These are phyloP conservation scores for Arthrobotrys megalospora DNA, from an alignment of 2,329 filamentous ascomycete genomes.

Conservation along the genomic window DNA sequence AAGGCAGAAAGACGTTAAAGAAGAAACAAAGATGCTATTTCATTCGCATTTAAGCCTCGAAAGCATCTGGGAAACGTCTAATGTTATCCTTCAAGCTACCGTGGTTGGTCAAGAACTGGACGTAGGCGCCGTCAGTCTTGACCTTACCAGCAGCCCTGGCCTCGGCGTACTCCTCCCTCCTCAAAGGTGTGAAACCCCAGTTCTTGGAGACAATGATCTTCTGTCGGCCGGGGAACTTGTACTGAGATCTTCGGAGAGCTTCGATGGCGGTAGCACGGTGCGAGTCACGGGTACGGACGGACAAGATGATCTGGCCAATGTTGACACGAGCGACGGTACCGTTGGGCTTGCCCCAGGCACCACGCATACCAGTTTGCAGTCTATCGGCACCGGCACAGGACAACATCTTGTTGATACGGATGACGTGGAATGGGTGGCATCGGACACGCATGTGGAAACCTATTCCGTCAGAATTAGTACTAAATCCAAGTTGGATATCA, in stretches of 20 bases:
- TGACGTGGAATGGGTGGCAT: conserved; percentile 96
- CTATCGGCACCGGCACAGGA: conserved; percentile 99
- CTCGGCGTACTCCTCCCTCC: conserved; percentile 96
- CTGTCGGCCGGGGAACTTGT: conserved; percentile 99
- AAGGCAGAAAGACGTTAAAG: conserved; percentile 36
- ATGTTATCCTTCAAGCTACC: conserved; percentile 89
- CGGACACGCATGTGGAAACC: conserved; percentile 80
- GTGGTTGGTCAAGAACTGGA: conserved; percentile 98
- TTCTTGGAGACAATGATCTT: conserved; percentile 99
- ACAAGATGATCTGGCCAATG: conserved; percentile 99
- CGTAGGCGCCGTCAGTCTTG: conserved; percentile 98
- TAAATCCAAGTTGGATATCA: not conserved
- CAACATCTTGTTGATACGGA: conserved; percentile 99
- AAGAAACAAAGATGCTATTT: conserved; percentile 38
- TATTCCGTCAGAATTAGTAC: conserved; percentile 50
- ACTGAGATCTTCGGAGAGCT: conserved; percentile 98
- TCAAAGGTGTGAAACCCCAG: conserved; percentile 99
- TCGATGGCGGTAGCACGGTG: conserved; percentile 94
- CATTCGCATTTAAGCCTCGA: conserved; percentile 69
- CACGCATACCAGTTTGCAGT: conserved; percentile 99
- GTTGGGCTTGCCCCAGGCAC: conserved; percentile 99
- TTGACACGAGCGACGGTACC: conserved; percentile 99
- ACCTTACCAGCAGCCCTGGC: conserved; percentile 94
- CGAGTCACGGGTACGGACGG: conserved; percentile 94
- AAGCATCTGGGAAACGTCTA: conserved; percentile 94